These are phyloP conservation scores for Endoconidiophora laricicola DNA, from an alignment of 2,329 filamentous ascomycete genomes.

Conservation along the genomic window DNA sequence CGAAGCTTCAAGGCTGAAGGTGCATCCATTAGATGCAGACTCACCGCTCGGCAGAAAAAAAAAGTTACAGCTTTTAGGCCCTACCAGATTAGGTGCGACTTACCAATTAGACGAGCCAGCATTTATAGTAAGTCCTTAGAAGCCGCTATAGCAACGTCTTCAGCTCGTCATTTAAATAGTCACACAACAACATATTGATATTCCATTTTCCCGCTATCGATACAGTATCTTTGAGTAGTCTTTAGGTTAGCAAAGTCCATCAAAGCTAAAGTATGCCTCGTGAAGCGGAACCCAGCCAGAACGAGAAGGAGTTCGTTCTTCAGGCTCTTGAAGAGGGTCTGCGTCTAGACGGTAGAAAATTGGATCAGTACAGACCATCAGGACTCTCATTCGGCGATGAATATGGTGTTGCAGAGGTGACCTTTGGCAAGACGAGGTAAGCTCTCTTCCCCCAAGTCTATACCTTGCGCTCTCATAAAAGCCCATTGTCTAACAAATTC, in stretches of 20 bases:
- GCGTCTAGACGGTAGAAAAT: constrained; percentile 66
- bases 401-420: constrained; percentile 76
- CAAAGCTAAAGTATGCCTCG: constrained; percentile 54
- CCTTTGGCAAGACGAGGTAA: constrained; percentile 78
- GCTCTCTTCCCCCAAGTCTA: constrained; percentile 9
- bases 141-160: background rate
- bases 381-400: constrained; percentile 75
- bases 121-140: background rate
- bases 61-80: constrained; percentile 3
- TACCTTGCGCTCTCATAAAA: background rate
- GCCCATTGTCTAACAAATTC: background rate
- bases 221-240: background rate
- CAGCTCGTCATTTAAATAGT: no score
- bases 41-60: constrained; percentile 35
- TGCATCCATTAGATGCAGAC: constrained; percentile 16
- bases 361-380: constrained; percentile 65
- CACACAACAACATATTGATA: no score
- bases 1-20: background rate
- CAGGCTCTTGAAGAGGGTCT: constrained; percentile 67
- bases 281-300: constrained; percentile 77
- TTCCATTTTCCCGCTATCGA: background rate
- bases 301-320: constrained; percentile 73
- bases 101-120: background rate
- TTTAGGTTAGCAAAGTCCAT: background rate
- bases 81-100: constrained; percentile 4